Conservation (phyloP, 2,329 filamentous ascomycete genomes). For the Colletotrichum zoysiae region DNA sequence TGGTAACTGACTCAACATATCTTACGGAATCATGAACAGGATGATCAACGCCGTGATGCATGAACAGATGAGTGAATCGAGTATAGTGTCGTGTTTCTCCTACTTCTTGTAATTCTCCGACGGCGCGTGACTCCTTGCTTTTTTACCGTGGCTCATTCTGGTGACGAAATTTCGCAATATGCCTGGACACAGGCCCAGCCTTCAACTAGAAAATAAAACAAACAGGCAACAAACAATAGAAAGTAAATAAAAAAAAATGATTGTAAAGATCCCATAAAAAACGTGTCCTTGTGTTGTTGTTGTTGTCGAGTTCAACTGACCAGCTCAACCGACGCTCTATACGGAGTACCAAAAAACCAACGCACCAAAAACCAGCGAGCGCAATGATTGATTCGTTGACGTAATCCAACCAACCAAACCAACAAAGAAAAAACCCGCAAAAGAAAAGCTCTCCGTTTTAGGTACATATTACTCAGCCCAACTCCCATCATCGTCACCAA, state of each 20-base stretch:
- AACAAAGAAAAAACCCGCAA: slow-evolving; percentile 2
- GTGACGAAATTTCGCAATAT: background rate
- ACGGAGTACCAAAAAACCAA: background rate
- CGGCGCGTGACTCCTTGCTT: background rate
- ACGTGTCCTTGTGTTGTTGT: too few relatives aligned
- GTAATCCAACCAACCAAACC: slow-evolving; percentile 9
- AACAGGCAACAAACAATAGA: too few relatives aligned
- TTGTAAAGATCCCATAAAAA: too few relatives aligned
- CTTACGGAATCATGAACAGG: background rate
- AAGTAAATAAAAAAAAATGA: too few relatives aligned
- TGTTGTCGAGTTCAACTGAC: background rate
- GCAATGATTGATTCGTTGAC: slow-evolving; percentile 38
- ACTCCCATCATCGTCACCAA: background rate
- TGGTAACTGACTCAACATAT: background rate
- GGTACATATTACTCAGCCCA: background rate
- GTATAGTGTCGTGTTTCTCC: background rate
- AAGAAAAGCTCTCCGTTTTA: slow-evolving; percentile 13
- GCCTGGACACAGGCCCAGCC: background rate
- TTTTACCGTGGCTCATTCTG: too few relatives aligned
- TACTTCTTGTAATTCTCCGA: too few relatives aligned
- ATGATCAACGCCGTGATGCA: background rate
- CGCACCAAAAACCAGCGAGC: background rate
- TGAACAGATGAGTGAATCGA: background rate
- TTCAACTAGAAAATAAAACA: too few relatives aligned
- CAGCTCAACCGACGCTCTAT: background rate